These are phyloP conservation scores for Parascedosporium putredinis DNA, from an alignment of 2,329 filamentous ascomycete genomes.

Conservation along the genomic window DNA sequence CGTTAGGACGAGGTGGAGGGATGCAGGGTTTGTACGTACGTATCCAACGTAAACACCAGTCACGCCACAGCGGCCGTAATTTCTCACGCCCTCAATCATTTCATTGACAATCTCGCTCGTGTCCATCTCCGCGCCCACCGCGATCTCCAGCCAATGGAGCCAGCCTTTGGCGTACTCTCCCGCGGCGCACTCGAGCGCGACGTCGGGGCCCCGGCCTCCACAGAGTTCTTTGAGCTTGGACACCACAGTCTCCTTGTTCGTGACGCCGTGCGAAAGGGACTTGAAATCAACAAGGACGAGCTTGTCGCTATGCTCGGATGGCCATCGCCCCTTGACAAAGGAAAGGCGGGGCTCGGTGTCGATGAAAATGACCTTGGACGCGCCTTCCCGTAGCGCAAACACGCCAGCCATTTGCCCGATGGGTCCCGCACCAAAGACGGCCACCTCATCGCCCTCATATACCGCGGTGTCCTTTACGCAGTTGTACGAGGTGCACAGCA, in stretches of 20 bases:
- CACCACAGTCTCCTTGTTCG: constrained; percentile 52
- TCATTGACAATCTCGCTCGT: constrained; percentile 73
- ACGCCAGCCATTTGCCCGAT: constrained; percentile 77
- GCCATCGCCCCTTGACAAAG: constrained; percentile 53
- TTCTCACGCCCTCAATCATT: constrained; percentile 64
- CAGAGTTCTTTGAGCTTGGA: constrained; percentile 64
- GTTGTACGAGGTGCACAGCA: constrained; percentile 70
- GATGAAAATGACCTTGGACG: constrained; percentile 66
- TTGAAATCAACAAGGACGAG: constrained; percentile 62
- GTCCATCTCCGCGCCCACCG: constrained; percentile 66
- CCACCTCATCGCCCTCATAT: constrained; percentile 65
- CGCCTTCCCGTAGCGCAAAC: constrained; percentile 66
- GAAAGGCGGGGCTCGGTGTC: constrained; percentile 63
- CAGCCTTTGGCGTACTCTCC: constrained; percentile 53
- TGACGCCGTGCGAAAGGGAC: constrained; percentile 45
- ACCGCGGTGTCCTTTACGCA: constrained; percentile 75
- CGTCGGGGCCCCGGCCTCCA: constrained; percentile 63
- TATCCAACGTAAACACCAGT: constrained; percentile 60
- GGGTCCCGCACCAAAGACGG: constrained; percentile 76
- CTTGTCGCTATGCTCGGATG: constrained; percentile 34
- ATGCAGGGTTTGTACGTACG: too few species aligned
- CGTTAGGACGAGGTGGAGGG: constrained; percentile 11
- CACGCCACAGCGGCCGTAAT: constrained; percentile 63
- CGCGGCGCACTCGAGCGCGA: constrained; percentile 56
- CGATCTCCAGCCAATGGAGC: constrained; percentile 47